Evolutionary conservation across 169 alveolate species (phyloP).

Genomic region (Babesia sp.): DNA sequence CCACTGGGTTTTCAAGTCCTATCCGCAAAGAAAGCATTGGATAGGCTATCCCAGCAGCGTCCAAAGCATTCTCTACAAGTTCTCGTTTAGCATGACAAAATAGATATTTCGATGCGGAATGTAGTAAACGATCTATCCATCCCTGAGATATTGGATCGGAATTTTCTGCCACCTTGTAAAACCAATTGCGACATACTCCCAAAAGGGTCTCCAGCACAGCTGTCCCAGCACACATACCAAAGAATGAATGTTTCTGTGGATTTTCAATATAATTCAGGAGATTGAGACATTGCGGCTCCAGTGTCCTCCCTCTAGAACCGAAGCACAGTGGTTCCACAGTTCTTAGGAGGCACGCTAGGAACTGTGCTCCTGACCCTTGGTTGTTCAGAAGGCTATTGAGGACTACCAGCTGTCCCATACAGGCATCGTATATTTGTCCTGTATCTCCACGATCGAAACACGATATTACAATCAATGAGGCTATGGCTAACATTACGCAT

Average conservation of each 20-base stretch:
- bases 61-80: slow-evolving; percentile 33
- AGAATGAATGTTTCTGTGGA: slow-evolving; percentile 21
- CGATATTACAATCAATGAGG: slow-evolving; percentile 21
- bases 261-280: neutral
- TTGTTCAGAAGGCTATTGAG: slow-evolving; percentile 45
- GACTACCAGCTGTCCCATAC: slow-evolving; percentile 41
- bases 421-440: slow-evolving; percentile 57
- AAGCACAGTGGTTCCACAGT: slow-evolving; percentile 53
- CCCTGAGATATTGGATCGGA: neutral
- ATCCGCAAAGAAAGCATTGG: slow-evolving; percentile 32
- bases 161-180: slow-evolving; percentile 38
- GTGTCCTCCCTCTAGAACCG: slow-evolving; percentile 7
- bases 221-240: slow-evolving; percentile 44
- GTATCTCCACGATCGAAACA: slow-evolving; percentile 41
- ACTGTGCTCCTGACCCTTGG: slow-evolving; percentile 45
- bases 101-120: slow-evolving; percentile 29
- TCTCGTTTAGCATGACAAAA: slow-evolving; percentile 1
- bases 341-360: slow-evolving; percentile 36
- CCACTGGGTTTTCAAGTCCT: slow-evolving; percentile 32
- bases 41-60: slow-evolving; percentile 35
- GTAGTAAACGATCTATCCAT: slow-evolving; percentile 42
- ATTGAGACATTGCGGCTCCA: slow-evolving; percentile 29
- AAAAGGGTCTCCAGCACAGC: slow-evolving; percentile 52
- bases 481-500: slow-evolving; percentile 38
- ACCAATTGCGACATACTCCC: slow-evolving; percentile 52